Conservation (phyloP, 2,329 filamentous ascomycete species). For the Daldinia sp. region DNA sequence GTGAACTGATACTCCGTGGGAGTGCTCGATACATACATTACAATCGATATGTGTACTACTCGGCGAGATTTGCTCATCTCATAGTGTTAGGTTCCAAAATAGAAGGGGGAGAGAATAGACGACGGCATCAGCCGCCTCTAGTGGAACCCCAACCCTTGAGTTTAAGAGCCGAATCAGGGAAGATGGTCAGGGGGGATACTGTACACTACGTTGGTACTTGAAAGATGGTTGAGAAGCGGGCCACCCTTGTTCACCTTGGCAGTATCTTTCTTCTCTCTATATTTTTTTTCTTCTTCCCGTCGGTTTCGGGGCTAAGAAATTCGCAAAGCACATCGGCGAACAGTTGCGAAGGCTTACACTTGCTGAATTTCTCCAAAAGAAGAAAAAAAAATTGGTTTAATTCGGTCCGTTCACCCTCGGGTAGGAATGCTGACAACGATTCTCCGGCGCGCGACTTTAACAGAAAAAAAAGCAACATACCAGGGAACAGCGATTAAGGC, state of each 20-base stretch:
- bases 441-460: slow-evolving; percentile 10
- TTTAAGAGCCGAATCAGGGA: slow-evolving; percentile 28
- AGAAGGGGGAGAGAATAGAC: slow-evolving; percentile 36
- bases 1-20: slow-evolving; percentile 34
- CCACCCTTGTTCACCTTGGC: slow-evolving; percentile 29
- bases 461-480: slow-evolving; percentile 33
- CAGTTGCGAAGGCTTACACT: slow-evolving; percentile 10
- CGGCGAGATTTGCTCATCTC: slow-evolving; percentile 49
- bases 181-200: slow-evolving; percentile 25
- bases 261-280: slow-evolving; percentile 21
- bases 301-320: slow-evolving; percentile 11
- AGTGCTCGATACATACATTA: slow-evolving; percentile 36
- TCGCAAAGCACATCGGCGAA: slow-evolving; percentile 7
- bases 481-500: slow-evolving; percentile 12
- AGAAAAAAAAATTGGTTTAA: neutral
- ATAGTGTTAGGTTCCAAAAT: slow-evolving; percentile 41
- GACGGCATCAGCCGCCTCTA: slow-evolving; percentile 44
- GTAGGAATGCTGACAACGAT: slow-evolving; percentile 33
- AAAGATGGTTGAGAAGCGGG: slow-evolving; percentile 5
- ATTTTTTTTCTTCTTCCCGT: slow-evolving; percentile 19
- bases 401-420: slow-evolving; percentile 33
- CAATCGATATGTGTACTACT: slow-evolving; percentile 46
- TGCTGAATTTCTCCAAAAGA: slow-evolving; percentile 1
- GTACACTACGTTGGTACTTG: slow-evolving; percentile 20
- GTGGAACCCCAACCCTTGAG: slow-evolving; percentile 41